These are phyloP conservation scores for Colletotrichum sp. DNA, from an alignment of 2,329 filamentous ascomycete species.

Conservation along the genomic window DNA sequence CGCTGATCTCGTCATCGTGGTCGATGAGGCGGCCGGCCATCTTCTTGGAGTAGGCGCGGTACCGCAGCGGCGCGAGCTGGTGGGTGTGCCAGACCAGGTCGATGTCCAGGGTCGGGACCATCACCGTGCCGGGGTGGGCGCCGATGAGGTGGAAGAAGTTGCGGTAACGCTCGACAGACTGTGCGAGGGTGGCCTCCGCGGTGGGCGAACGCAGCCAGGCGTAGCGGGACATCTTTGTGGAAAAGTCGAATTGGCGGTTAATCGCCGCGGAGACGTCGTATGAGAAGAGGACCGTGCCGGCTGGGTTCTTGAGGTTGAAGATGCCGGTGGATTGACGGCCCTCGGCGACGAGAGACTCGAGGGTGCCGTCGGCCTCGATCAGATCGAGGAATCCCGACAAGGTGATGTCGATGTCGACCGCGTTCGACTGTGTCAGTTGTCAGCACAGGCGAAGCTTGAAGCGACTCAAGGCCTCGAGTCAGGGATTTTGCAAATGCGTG, in stretches of 20 bases:
- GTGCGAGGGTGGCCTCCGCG: slow-evolving; percentile 35
- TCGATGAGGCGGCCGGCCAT: slow-evolving; percentile 34
- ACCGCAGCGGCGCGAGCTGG: slow-evolving; percentile 36
- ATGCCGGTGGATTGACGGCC: neutral
- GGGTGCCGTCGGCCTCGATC: neutral
- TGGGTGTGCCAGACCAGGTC: slow-evolving; percentile 51
- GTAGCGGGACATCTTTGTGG: slow-evolving; percentile 43
- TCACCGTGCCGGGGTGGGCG: slow-evolving; percentile 28
- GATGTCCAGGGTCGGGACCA: slow-evolving; percentile 47
- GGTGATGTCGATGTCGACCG: neutral
- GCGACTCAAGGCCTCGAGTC: neutral
- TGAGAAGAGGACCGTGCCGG: slow-evolving; percentile 9
- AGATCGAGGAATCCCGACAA: neutral
- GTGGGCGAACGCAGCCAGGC: slow-evolving; percentile 45
- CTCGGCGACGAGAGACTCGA: neutral
- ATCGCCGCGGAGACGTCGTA: slow-evolving; percentile 35
- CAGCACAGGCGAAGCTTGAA: neutral
- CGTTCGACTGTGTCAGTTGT: neutral
- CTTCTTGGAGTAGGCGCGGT: slow-evolving; percentile 24
- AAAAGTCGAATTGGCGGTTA: slow-evolving; percentile 40
- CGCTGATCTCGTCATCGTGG: slow-evolving; percentile 42
- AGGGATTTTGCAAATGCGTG: neutral
- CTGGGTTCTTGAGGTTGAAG: slow-evolving; percentile 19
- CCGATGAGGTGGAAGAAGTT: slow-evolving; percentile 40
- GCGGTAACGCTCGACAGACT: slow-evolving; percentile 41